A percentile compares a stretch with the other conserved stretches of the same genome.
Conservation (phyloP, 2,329 filamentous ascomycete species). For the Moelleriella libera region DNA sequence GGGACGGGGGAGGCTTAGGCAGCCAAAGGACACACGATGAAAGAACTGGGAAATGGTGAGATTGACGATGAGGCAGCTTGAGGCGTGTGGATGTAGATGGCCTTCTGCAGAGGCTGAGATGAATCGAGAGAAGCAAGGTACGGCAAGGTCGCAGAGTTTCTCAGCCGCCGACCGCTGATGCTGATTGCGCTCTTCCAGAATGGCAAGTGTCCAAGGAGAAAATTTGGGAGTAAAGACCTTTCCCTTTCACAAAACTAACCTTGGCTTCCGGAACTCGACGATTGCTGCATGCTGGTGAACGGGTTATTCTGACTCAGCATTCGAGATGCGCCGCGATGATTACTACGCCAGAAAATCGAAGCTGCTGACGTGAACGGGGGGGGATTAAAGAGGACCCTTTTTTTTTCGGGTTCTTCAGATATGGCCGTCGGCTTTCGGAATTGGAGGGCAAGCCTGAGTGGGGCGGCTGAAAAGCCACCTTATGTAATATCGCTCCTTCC, state of each 20-base stretch:
- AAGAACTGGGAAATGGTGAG: no score
- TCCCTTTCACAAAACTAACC: slow-evolving; percentile 4
- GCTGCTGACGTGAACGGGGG: slow-evolving; percentile 10
- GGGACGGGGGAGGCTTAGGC: no score
- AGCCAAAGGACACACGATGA: no score
- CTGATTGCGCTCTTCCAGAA: neutral
- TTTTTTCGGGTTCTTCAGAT: neutral
- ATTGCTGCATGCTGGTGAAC: slow-evolving; percentile 8
- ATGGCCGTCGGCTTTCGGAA: neutral
- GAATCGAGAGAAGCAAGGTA: no score
- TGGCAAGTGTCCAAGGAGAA: neutral
- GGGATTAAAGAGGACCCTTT: slow-evolving; percentile 6
- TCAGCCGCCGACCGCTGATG: neutral
- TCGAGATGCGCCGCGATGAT: slow-evolving; percentile 8
- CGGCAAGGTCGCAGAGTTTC: neutral
- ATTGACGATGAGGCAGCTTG: no score
- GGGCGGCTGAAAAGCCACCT: neutral
- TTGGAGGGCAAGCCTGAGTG: neutral
- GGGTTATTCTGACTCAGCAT: slow-evolving; percentile 10
- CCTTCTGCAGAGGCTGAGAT: no score
- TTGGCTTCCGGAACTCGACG: slow-evolving; percentile 9
- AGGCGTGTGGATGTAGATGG: no score
- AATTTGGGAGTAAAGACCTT: neutral
- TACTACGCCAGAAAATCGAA: slow-evolving; percentile 8
- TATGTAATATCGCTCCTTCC: neutral